Conservation (phyloP, 768 basidiomycete genomes). For the Pisolithus sp. region DNA sequence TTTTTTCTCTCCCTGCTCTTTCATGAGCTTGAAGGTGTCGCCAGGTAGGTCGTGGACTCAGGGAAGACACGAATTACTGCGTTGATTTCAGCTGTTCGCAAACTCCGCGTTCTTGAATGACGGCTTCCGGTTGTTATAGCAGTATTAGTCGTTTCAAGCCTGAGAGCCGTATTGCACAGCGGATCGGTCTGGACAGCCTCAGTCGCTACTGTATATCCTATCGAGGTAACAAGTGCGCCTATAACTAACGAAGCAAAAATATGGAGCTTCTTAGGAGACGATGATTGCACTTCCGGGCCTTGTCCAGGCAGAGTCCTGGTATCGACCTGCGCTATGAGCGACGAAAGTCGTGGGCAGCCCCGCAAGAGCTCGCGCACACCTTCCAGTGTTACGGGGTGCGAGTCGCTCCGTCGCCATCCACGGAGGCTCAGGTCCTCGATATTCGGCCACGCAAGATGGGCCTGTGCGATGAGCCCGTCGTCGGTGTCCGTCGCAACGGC, state of each 20-base stretch:
- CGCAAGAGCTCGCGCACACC: conserved; percentile 19
- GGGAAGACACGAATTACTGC: no score
- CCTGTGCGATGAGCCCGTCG: conserved; percentile 19
- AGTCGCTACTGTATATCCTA: no score
- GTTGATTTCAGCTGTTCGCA: no score
- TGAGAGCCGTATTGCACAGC: no score
- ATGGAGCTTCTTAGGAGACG: conserved; percentile 19
- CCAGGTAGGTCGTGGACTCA: no score
- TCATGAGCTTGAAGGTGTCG: no score
- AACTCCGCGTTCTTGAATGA: no score
- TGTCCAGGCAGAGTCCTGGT: conserved; percentile 6
- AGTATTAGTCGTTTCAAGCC: no score
- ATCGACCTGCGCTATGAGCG: conserved; percentile 18
- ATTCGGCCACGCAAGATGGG: conserved; percentile 21
- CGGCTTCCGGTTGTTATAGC: no score
- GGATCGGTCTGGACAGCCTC: no score
- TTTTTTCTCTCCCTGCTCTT: no score
- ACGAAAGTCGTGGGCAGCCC: conserved; percentile 14
- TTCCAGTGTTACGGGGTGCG: conserved; percentile 12
- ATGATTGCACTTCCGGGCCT: background rate
- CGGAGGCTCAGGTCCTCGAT: conserved; percentile 22
- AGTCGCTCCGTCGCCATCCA: conserved; percentile 20
- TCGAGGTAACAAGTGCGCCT: no score
- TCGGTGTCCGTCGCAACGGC: conserved; percentile 20
- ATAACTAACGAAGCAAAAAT: conserved; percentile 15